Base-by-base conservation (phyloP, 208 protist species). In the Leishmania major region DNA sequence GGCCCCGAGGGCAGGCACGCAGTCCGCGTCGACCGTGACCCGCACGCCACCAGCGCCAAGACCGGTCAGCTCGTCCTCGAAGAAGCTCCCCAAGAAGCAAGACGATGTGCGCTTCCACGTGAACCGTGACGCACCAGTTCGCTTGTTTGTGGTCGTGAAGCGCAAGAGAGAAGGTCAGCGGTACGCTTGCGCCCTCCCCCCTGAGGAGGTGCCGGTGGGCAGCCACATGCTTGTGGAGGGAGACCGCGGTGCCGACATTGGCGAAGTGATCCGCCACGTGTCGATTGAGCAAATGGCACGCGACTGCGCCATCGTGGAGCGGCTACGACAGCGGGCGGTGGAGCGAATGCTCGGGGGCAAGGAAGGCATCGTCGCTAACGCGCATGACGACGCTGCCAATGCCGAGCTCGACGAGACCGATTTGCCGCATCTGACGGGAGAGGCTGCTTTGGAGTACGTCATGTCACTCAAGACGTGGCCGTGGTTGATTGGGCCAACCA, bases 231-330 rank as follows among this genome's bases (percentile, higher is more conserved):
- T 96, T 25, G 91, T 94, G 2, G 89, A 93, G 69, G 92, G 90
- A 51, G 92, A 96, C 83, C 89, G 92, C 51, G 92, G 92, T 22
- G 86, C 89, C 55, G 84, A 89, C 71, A 82, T 94, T 22, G 92
- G 91, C 49, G 85, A 89, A n/a, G 87, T 93, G 35, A 40, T 85
- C 67, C 78, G 57, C 37, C 80, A 87, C 78, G 75, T 93, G 25
- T 82, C 80, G 15, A 75, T 91, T 28, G 64, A 82, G 31, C 59
- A 88, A 71, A 91, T 91, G 90, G 85, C 87, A 15, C 69, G 60
- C 28, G 85, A 91, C 84, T 88, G 85, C 78, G 60, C 83, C 10
- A 25, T 77, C 51, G 75, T 90, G n/a, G 79, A 89, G 73, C 35
- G 72, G 13, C 79, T 84, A n/a, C 85, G 78, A 35, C 78, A 82